phyloP scores from a whole-genome alignment of 805 yeast species.

The Brettanomyces anomalus region DNA sequence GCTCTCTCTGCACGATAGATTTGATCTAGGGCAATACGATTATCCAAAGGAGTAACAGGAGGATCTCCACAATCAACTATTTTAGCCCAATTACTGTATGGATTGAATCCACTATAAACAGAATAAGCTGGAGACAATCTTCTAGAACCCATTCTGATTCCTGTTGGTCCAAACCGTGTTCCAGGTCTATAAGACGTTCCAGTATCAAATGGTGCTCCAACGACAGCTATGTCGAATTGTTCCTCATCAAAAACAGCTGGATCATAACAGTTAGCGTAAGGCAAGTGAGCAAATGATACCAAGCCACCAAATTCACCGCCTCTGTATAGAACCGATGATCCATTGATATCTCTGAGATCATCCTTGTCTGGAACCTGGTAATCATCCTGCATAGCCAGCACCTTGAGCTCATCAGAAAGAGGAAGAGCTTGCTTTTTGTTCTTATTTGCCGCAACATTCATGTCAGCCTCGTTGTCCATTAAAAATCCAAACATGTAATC shows the following conservation, averaged over 20 bases:
- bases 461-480: too few relatives aligned
- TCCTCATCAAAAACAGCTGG: not conserved
- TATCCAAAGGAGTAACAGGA: slow-evolving; percentile 48
- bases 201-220: slow-evolving; percentile 51
- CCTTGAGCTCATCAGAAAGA: too few relatives aligned
- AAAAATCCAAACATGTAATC: too few relatives aligned
- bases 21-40: slow-evolving; percentile 44
- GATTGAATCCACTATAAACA: slow-evolving; percentile 29
- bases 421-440: too few relatives aligned
- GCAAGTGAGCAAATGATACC: slow-evolving; percentile 36
- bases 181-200: slow-evolving; percentile 47
- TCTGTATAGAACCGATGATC: slow-evolving; percentile 29
- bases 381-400: too few relatives aligned
- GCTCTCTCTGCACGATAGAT: slow-evolving; percentile 41
- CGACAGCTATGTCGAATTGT: slow-evolving; percentile 37
- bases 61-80: slow-evolving; percentile 49
- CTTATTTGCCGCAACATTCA: too few relatives aligned
- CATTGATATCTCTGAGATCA: slow-evolving; percentile 26
- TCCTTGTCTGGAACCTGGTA: too few relatives aligned
- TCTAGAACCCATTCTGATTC: slow-evolving; percentile 36
- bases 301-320: slow-evolving; percentile 44
- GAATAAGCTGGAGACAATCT: slow-evolving; percentile 64
- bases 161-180: slow-evolving; percentile 47
- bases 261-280: not conserved
- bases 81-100: slow-evolving; percentile 28